Evolutionary conservation across 2,329 filamentous ascomycete genomes (phyloP).

Genomic region (Chalara sp.): DNA sequence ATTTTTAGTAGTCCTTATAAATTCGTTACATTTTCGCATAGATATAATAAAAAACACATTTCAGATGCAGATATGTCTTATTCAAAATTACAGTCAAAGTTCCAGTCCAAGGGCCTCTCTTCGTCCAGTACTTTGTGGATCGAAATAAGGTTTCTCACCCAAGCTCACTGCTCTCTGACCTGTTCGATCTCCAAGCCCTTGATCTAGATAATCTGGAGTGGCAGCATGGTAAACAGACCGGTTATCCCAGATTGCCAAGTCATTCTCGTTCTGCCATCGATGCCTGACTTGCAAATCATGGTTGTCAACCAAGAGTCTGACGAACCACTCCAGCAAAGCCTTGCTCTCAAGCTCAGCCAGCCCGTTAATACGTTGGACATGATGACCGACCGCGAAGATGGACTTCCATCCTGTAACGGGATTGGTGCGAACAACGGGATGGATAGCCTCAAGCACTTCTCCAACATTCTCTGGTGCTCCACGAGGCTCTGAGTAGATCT

Average conservation of each 20-base stretch:
- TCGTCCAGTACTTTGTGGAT: conserved; percentile 38
- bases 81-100: neutral
- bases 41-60: no score
- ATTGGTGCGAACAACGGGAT: conserved; percentile 52
- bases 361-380: conserved; percentile 44
- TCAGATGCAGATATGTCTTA: no score
- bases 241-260: conserved; percentile 51
- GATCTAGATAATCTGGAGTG: conserved; percentile 42
- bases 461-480: conserved; percentile 54
- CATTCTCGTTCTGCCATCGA: conserved; percentile 30
- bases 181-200: conserved; percentile 37
- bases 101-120: conserved; percentile 26
- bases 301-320: conserved; percentile 44
- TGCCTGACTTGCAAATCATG: conserved; percentile 46
- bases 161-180: conserved; percentile 42
- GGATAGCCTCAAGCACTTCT: conserved; percentile 32
- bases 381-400: conserved; percentile 44
- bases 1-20: no score
- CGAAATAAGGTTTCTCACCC: conserved; percentile 44
- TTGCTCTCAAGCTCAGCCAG: conserved; percentile 39
- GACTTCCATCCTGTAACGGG: conserved; percentile 50
- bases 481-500: conserved; percentile 37
- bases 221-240: conserved; percentile 46
- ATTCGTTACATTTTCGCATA: no score
- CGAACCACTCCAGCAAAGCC: conserved; percentile 44